Evolutionary conservation across 2,329 filamentous ascomycete genomes (phyloP), one percentile per base, ranked within the genome.

Genomic region (Furcasterigmium sp.): DNA sequence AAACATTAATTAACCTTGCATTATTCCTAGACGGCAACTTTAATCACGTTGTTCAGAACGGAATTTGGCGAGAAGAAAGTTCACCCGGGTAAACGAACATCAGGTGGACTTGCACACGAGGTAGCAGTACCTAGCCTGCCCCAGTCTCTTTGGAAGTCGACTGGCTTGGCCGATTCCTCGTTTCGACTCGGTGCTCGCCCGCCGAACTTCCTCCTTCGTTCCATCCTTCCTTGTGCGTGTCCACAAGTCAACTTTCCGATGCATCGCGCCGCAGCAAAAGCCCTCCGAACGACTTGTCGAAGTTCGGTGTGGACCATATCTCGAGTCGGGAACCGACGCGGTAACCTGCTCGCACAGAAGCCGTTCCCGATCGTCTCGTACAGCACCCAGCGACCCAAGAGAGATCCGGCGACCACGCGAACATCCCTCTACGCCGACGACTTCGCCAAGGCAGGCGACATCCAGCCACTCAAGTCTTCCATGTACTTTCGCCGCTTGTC

Each of bases 401-500:
- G 46, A 38, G 32, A 15, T 36, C 53, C 51, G 38, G 47, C 55
- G 28, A 44, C 52, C 53, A 47, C 32, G 17, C 32, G 17, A 35
- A 17, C 32, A 42, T 56, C 54, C 60, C 61, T 58, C 50, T 53
- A 54, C 45, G 37, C 55, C 55, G 44, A 57, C 47, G 17, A 35
- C n/a, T 35, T 17, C 32, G 32, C 32, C 45, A 56, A 52, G 60
- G 48, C 53, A 59, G 66, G 62, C 63, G n/a, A n/a, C 43, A 58
- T 69, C 53, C 64, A 68, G 50, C 70, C 78, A 44, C 68, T 85
- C 44, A 76, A 70, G 52, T 82, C 83, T 53, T 86, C 85, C 53
- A 91, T 91, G 86, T 84, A 86, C 64, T 67, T 84, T 58, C 82
- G 86, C 50, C 76, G 82, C 53, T 72, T 86, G 52, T 79, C 79